phyloP scores from a whole-genome alignment of 768 basidiomycete species.

The Arthromyces matolae region DNA sequence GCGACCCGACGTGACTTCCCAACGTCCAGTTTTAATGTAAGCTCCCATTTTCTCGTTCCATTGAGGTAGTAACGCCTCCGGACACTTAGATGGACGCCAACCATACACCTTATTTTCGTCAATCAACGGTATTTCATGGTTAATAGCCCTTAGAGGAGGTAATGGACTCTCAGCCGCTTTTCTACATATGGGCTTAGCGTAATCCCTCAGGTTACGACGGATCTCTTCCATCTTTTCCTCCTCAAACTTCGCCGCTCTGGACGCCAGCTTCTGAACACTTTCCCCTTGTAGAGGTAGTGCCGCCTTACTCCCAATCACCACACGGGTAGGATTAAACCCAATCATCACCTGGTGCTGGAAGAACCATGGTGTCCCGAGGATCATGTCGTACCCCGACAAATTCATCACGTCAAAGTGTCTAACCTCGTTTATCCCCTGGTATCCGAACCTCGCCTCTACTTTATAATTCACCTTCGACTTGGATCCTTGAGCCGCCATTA shows the following conservation, averaged over 20 bases:
- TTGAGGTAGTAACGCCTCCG: conserved; percentile 29
- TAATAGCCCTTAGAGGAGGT: conserved; percentile 36
- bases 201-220: conserved; percentile 15
- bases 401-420: conserved; percentile 36
- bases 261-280: conserved; percentile 6
- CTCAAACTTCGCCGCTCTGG: conserved; percentile 3
- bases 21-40: conserved; percentile 25
- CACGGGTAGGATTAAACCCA: conserved; percentile 23
- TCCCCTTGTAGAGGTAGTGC: conserved; percentile 18
- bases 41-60: conserved; percentile 27
- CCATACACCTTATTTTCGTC: conserved; percentile 16
- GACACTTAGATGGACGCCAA: conserved; percentile 34
- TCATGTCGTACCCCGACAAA: conserved; percentile 35
- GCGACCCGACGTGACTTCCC: conserved; percentile 26
- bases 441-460: conserved; percentile 23
- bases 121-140: conserved; percentile 44
- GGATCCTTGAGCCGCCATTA: conserved; percentile 41
- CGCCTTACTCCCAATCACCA: conserved; percentile 22
- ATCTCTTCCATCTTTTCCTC: conserved; percentile 13
- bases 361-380: conserved; percentile 38
- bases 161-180: conserved; percentile 25
- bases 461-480: conserved; percentile 31
- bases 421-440: conserved; percentile 29
- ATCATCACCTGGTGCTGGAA: conserved; percentile 26
- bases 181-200: conserved; percentile 24